Percentiles rank a stretch among this genome's conserved stretches.
Conservation (phyloP, 805 yeast species). For the Myxozyma melibiosi region DNA sequence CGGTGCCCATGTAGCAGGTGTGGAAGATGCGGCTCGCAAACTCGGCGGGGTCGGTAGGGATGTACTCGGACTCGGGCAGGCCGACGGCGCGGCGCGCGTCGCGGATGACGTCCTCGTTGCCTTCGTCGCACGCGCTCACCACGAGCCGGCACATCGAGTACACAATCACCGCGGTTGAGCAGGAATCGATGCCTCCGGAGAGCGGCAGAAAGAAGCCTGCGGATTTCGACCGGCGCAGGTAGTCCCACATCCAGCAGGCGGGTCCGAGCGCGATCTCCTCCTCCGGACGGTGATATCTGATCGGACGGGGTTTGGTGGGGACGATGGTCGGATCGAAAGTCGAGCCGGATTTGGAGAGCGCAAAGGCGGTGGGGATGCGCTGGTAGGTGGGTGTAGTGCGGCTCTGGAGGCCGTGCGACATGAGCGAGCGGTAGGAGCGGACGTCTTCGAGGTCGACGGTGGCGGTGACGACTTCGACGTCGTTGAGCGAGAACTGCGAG, state of each 20-base stretch:
- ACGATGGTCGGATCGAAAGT: slow-evolving; percentile 61
- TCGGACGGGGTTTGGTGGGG: slow-evolving; percentile 57
- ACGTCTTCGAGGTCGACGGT: slow-evolving; percentile 93
- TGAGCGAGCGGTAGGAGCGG: slow-evolving; percentile 72
- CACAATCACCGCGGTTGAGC: slow-evolving; percentile 95
- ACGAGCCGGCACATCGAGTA: slow-evolving; percentile 93
- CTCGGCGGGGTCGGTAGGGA: slow-evolving; percentile 74
- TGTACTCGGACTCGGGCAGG: slow-evolving; percentile 54
- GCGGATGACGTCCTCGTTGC: slow-evolving; percentile 63
- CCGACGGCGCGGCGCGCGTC: slow-evolving; percentile 76
- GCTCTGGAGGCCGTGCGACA: slow-evolving; percentile 78
- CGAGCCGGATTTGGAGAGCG: slow-evolving; percentile 61
- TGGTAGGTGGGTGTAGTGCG: slow-evolving; percentile 47
- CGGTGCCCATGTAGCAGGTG: slow-evolving; percentile 94
- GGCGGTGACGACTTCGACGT: slow-evolving; percentile 94
- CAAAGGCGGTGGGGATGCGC: slow-evolving; percentile 56
- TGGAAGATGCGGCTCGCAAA: slow-evolving; percentile 77
- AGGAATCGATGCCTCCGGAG: slow-evolving; percentile 97
- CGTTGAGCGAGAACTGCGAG: slow-evolving; percentile 81
- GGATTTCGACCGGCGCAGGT: slow-evolving; percentile 83
- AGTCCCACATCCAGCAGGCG: slow-evolving; percentile 99
- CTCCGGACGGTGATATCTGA: slow-evolving; percentile 77
- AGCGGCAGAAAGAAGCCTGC: slow-evolving; percentile 92
- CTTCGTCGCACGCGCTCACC: slow-evolving; percentile 63
- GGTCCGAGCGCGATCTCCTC: slow-evolving; percentile 98